These are phyloP conservation scores for Solanum dulcamara DNA, from an alignment of 257 asterid genomes.

Conservation along the genomic window DNA sequence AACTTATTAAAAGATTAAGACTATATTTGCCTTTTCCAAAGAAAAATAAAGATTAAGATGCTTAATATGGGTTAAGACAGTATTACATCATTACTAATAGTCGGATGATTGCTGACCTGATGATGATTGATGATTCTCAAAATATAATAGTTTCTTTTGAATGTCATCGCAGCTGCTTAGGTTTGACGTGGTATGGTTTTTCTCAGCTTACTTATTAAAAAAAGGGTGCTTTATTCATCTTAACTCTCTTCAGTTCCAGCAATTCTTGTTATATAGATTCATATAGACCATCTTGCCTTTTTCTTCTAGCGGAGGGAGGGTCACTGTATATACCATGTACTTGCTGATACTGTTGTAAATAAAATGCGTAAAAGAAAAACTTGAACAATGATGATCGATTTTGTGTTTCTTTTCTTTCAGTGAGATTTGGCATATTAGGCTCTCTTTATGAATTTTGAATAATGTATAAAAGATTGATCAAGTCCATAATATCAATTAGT, in stretches of 20 bases:
- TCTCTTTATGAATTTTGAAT: no score
- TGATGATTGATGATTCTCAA: neutral
- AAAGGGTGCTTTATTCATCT: neutral
- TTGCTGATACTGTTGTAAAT: neutral
- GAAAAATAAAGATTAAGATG: neutral
- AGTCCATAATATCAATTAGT: neutral
- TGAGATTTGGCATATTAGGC: neutral
- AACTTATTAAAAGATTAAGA: neutral
- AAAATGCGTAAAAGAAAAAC: neutral
- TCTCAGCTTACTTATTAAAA: neutral
- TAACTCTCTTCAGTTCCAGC: neutral
- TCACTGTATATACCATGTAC: neutral
- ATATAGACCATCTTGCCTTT: neutral
- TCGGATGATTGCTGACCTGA: neutral
- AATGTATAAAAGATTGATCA: neutral
- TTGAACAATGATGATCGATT: neutral
- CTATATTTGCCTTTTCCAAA: neutral
- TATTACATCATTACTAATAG: neutral
- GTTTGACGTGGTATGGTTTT: neutral
- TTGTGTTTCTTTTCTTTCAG: neutral
- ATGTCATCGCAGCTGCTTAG: neutral
- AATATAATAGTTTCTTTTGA: neutral
- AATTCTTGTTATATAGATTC: neutral
- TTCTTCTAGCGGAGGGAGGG: neutral
- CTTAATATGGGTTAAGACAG: neutral